Evolutionary conservation across 257 asterid genomes (phyloP), one percentile per base, ranked within the genome.

Genomic region (Lycium barbarum): DNA sequence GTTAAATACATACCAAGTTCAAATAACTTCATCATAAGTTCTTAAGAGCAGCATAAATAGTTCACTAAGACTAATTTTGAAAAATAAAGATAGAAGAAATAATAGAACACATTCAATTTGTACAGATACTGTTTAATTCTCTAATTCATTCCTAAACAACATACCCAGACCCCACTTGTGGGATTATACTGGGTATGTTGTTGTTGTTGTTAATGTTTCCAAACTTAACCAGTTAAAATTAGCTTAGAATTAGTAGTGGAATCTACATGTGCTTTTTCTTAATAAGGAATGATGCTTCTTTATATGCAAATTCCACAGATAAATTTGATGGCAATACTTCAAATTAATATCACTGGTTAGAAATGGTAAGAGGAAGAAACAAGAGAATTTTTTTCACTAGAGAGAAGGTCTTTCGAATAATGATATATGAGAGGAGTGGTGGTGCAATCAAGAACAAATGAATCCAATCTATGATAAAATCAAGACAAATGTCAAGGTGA

Each of bases 391-490:
- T 20, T 13, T 33, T 59, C 4, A 18, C 65, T n/a, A 18, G 33
- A 66, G 10, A 13, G 18, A 61, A 58, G 68, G 3, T 33, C 45
- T 66, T 66, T 33, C 12, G 73, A 66, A 6, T 66, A 66, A 66
- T 66, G 73, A 33, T 35, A 66, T 26, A 66, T 66, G 73, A 66
- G n/a, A 35, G 73, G 43, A 66, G n/a, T 12, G 73, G n/a, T 33
- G n/a, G 10, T 66, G 73, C 73, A 66, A 12, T 35, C 74, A 67
- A 67, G 40, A 67, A 22, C 20, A 74, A 11, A 14, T 3, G 1
- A 73, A 49, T 47, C 57, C 43, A 47, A 47, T 74, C n/a, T 2
- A 51, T 43, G 80, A n/a, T 8, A 20, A 72, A 9, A 38, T 38
- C 14, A 71, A 72, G 18, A 2, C 57, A n/a, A 45, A 49, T 1